Evolutionary conservation across 805 yeast genomes (phyloP), one percentile per base, ranked within the genome.

Genomic region (Metschnikowia reukaufii): DNA sequence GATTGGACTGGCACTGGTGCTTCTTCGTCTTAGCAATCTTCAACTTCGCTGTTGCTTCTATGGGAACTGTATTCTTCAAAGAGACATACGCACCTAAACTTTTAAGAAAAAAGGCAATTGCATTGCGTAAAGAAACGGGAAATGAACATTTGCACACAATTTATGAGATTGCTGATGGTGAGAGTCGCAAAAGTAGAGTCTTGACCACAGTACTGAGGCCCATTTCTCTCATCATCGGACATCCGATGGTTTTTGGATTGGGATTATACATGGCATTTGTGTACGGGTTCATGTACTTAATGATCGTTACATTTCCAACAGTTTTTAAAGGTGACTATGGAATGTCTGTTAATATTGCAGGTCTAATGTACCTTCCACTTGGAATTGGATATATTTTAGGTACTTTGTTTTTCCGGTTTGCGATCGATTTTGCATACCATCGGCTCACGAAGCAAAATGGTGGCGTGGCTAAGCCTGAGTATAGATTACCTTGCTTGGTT

Each of bases 261-360:
- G 87, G 88, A 3, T 60, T 77, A 4, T 82, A 78, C 60, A 74
- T 81, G 79, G 88, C 88, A 1, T 79, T 82, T 58, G 72, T 76
- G 6, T 84, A 83, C 59, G 88, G 88, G 13, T 79, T 81, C 65
- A 72, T 82, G 75, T 83, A 84, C 62, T 69, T 83, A 48, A 67
- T 83, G 71, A 71, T 83, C 46, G 81, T 79, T 16, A 73, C 84
- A 3, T 83, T 79, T 65, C 86, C 88, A 1, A 49, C 66, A 1
- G 74, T 81, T 30, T 83, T 78, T 73, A 61, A 68, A 12, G 59
- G 57, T 0, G 52, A 57, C 17, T 83, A 83, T 55, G 78, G 78
- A 4, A 79, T 71, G 60, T 56, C 64, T 21, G 58, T 60, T 10
- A 81, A 82, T 39, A 69, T 76, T 29, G 65, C 77, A 15, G 88